Conservation (phyloP, 2,329 filamentous ascomycete genomes). For the Domatiomyces globalis region DNA sequence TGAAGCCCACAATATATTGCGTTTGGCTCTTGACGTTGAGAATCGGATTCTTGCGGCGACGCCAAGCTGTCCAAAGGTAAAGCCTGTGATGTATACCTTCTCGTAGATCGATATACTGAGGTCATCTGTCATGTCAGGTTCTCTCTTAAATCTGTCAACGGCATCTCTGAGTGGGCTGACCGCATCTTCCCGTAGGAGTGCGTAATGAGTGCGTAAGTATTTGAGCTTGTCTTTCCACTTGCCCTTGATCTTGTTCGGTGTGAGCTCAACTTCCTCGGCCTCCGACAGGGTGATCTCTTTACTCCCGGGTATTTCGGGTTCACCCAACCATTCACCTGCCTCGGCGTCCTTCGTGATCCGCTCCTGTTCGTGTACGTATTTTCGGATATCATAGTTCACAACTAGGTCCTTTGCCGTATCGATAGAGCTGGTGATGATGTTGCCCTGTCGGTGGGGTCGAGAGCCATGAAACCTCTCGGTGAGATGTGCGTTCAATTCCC, state of each 20-base stretch:
- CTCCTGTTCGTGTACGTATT: slow-evolving; percentile 16
- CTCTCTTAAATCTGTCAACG: slow-evolving; percentile 40
- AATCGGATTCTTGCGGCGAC: slow-evolving; percentile 56
- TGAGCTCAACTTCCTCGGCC: slow-evolving; percentile 25
- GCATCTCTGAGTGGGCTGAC: slow-evolving; percentile 55
- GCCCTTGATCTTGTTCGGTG: slow-evolving; percentile 40
- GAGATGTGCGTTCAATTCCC: slow-evolving; percentile 15
- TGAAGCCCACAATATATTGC: slow-evolving; percentile 54
- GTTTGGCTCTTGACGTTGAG: slow-evolving; percentile 50
- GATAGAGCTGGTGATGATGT: background rate
- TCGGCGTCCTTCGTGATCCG: slow-evolving; percentile 22
- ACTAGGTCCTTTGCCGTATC: slow-evolving; percentile 2
- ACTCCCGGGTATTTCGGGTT: slow-evolving; percentile 28
- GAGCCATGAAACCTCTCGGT: slow-evolving; percentile 12
- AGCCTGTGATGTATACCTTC: slow-evolving; percentile 52
- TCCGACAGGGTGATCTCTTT: slow-evolving; percentile 25
- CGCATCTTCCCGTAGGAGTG: slow-evolving; percentile 60
- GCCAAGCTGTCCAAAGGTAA: slow-evolving; percentile 49
- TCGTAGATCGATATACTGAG: slow-evolving; percentile 52
- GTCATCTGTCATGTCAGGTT: slow-evolving; percentile 45
- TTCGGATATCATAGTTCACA: slow-evolving; percentile 14
- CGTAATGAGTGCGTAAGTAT: slow-evolving; percentile 62
- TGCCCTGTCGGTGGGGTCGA: slow-evolving; percentile 1
- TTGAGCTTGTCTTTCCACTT: slow-evolving; percentile 47
- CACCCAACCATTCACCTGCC: slow-evolving; percentile 23